Evolutionary conservation across 176 grass and related monocot genomes (phyloP), one percentile per base, ranked within the genome.

Genomic region (Zoysia japonica): DNA sequence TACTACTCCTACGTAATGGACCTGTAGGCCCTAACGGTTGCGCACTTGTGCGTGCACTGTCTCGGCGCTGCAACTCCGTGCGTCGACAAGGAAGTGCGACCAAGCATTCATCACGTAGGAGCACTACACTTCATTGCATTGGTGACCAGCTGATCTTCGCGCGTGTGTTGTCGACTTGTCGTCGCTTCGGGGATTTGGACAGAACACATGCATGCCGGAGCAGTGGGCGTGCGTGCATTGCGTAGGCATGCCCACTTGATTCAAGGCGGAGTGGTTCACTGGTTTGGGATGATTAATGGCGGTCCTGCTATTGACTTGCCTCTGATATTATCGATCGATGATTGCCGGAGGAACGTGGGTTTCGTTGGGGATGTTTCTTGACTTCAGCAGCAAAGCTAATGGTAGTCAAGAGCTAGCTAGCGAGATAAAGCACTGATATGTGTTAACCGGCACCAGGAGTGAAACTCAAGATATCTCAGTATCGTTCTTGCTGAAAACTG

Each of bases 401-500:
- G 28, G 28, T 28, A 28, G 28, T 28, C 28, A 28, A 28, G 28
- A 28, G 28, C 28, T 28, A 28, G 28, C 28, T 28, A 28, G 28
- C 28, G 28, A 28, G 28, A 28, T 28, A 28, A 28, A 28, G 28
- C 28, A 28, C 28, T 28, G 28, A 28, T 28, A 28, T 53, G 14
- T 15, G 15, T 44, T 13, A 59, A 61, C 19, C 37, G 35, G 68
- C 36, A 68, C 44, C 13, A 15, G 52, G 17, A 79, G 68, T 83
- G 61, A 52, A 87, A 74, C 41, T 40, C 19, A 84, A 84, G 86
- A 68, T 13, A 76, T 80, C 14, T 68, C 53, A 10, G 7, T 70
- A 63, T 47, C 17, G 8, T 3, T 35, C 8, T 51, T 63, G 80
- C 6, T 35, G n/a, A 54, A 64, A 2, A 76, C n/a, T 35, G 35